Evolutionary conservation across 371 early-diverging fungal species (phyloP), one percentile per base, ranked within the genome.

Genomic region (Apophysomyces ossiformis): DNA sequence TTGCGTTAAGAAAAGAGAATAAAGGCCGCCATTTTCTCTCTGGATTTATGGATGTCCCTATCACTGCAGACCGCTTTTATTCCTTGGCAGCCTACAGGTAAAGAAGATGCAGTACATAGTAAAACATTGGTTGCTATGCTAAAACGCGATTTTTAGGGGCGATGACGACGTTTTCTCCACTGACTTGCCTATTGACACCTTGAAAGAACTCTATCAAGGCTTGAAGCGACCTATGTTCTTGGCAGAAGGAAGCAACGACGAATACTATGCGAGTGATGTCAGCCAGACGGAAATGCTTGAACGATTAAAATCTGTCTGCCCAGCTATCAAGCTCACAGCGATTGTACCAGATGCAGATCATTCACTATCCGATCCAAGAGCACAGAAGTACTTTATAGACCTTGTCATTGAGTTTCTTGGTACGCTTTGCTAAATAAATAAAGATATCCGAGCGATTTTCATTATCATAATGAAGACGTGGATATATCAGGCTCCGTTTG

Each of bases 91-190:
- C 80, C 5, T 65, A 67, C 43, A 77, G 80, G 86, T 83, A 71
- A 68, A 58, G 61, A 15, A 36, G 7, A 35, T 15, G 35, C 50
- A 44, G 36, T 4, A 38, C 37, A 39, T 39, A 16, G 1, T n/a
- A 58, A 16, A 45, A 15, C 41, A 1, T 41, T 13, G 60, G 12
- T 16, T 39, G 26, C 32, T 2, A 26, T 26, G 32, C 32, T 26
- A 26, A 26, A 3, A 26, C 32, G 32, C 32, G 37, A 0, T 57
- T 15, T 41, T 13, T 71, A 85, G 87, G 9, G 87, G 87, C 0
- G 85, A 85, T 54, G 85, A 86, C 60, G 87, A 86, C 63, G 77
- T 86, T 43, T 86, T 86, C 60, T 85, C 85, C 2, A 78, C 84
- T 7, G 87, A 86, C 66, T 75, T 84, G 6, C 63, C 84, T 13